Evolutionary conservation across 768 basidiomycete genomes (phyloP), one percentile per base, ranked within the genome.

Genomic region (Tephrocybe sp.): DNA sequence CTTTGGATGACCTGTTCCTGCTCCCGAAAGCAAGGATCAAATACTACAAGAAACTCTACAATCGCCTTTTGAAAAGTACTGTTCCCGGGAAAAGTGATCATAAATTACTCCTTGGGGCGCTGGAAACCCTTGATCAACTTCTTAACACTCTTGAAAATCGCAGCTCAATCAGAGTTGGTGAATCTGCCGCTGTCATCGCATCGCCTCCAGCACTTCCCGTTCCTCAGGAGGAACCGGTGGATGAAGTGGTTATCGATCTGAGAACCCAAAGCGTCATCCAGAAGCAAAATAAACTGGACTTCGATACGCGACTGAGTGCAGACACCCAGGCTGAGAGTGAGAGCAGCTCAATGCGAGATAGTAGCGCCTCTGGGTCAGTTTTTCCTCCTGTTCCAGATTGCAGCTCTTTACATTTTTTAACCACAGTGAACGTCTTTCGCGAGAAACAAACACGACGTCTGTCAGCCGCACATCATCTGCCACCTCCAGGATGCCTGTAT

Each of bases 31-130:
- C 75, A 12, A 83, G 97, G 38, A 71, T 99, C 50, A 84, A 84
- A 60, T 98, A 99, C 68, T 98, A 98, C 73, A 85, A 83, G 62
- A 95, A 89, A 65, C 75, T 98, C 0, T 98, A 98, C 64, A 77
- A 80, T 45, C 82, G 88, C 43, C 72, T 98, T 39, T 72, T 98
- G 42, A 92, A 89, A 68, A 90, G 87, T 61, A 94, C 93, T 1
- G 80, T 83, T 22, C 85, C 90, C 4, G 93, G 94, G 14, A 76
- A 85, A 60, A 91, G 85, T 56, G 96, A 98, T 65, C 87, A 98
- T 65, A 80, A 77, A 30, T 70, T 97, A 19, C 77, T 98, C 17
- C 71, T 87, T 5, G 80, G 81, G 5, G 94, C 95, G 3, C 75
- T 93, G 53, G 88, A 90, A 51, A 87, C 85, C 57, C 72, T 99